phyloP scores from a whole-genome alignment of 225 moss, liverwort and hornwort genomes.

The Asterella californica region DNA sequence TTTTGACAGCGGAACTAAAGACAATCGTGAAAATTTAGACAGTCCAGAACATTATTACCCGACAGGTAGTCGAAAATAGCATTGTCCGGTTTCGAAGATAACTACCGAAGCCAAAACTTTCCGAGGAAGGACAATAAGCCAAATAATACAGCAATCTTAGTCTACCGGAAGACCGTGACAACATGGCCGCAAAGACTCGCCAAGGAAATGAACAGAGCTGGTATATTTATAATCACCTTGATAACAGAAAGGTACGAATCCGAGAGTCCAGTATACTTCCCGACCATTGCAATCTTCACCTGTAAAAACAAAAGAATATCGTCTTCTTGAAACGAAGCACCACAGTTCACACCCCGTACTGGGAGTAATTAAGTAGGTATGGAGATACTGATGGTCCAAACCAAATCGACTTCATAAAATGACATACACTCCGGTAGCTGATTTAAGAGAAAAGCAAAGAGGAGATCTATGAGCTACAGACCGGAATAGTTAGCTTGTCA shows the following conservation, averaged over 20 bases:
- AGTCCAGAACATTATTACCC: no score
- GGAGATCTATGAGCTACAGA: constrained; percentile 2
- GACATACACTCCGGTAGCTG: neutral
- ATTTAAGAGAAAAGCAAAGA: neutral
- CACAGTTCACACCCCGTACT: neutral
- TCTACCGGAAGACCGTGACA: neutral
- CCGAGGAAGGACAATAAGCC: no score
- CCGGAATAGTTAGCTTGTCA: constrained; percentile 40
- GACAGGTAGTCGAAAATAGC: no score
- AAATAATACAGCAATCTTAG: neutral
- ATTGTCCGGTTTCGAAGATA: no score
- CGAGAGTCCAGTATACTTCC: constrained; percentile 88
- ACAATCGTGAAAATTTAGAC: no score
- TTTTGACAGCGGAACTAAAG: no score
- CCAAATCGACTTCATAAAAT: neutral
- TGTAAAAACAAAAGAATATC: constrained; percentile 26
- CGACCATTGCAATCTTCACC: constrained; percentile 96
- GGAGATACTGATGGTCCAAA: neutral
- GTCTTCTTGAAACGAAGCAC: neutral
- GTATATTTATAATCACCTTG: constrained; percentile 45
- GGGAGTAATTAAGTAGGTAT: neutral
- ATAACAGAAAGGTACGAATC: constrained; percentile 93
- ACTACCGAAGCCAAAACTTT: no score
- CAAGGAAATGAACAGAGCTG: neutral
- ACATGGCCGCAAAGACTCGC: neutral